Evolutionary conservation across 257 asterid genomes (phyloP).

Genomic region (Solanum piurae): DNA sequence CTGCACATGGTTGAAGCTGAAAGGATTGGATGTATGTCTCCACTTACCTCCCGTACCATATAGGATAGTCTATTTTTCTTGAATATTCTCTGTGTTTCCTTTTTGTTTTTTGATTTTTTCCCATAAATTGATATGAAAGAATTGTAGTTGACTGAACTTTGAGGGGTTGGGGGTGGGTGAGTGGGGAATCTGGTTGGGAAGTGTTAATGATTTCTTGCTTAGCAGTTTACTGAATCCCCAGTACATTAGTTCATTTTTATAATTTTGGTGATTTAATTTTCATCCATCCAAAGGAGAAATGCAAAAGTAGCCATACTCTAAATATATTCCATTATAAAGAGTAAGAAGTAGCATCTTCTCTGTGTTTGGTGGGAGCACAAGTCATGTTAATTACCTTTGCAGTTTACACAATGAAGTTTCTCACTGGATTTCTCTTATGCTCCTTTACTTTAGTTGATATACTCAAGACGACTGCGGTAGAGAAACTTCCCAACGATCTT

Average conservation of each 20-base stretch:
- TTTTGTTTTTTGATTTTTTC: not conserved
- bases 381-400: not conserved
- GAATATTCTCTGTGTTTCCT: not conserved
- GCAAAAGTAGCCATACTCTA: not conserved
- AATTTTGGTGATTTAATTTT: not conserved
- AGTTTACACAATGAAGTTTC: not conserved
- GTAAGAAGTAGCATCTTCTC: not conserved
- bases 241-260: not conserved
- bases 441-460: slow-evolving; percentile 52
- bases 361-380: not conserved
- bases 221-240: not conserved
- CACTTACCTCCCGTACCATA: not conserved
- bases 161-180: not conserved
- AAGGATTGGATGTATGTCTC: slow-evolving; percentile 72
- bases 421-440: not conserved
- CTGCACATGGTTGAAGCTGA: slow-evolving; percentile 91
- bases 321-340: not conserved
- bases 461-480: slow-evolving; percentile 68
- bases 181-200: not conserved
- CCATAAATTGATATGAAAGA: not conserved
- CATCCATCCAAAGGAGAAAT: not conserved
- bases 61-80: not conserved
- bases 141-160: not conserved
- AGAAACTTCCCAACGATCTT: slow-evolving; percentile 79
- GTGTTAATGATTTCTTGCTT: not conserved